Base-by-base conservation (phyloP, 805 yeast genomes). In the Barnettozyma siamensis region DNA sequence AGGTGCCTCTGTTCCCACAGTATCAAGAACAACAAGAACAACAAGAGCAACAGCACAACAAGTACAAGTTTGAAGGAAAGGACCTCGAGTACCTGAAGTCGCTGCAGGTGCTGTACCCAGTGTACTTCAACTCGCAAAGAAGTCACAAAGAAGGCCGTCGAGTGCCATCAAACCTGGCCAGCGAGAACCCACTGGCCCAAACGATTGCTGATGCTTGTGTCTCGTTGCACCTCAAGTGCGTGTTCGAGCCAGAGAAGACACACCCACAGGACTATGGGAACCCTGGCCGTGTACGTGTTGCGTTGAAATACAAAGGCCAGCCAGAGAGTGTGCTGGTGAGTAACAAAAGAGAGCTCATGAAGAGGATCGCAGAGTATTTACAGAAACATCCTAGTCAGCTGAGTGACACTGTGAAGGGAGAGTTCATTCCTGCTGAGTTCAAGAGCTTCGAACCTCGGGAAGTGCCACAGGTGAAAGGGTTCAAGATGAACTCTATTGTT, bases 211-310 rank as follows among this genome's bases (percentile, higher is more conserved):
- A 88, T 52, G 97, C 95, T 38, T 71, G 75, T 37, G 57, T 63
- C 20, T 33, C 49, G 5, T 38, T 70, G 16, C 60, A 62, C 12
- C 44, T 66, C 23, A 47, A 54, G 4, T 62, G 64, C 30, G 67
- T 82, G 33, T 69, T 80, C 43, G 93, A 86, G 63, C 79, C 91
- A 46, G 87, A 83, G 45, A 93, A 88, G 65, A 63, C 83, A 1
- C 99, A 91, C 64, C 98, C 98, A 11, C 95, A 89, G 62, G 98
- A 91, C 64, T 93, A 83, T 74, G 95, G 98, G 50, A 91, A 91
- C 58, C 94, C 97, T 5, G 99, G 99, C n/a, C 74, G 98, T 55
- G 89, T 93, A 28, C 76, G 95, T 50, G 83, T 88, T 18, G 67
- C 78, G 34, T 50, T 87, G 31, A 82, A 78, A 54, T 72, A 73